Evolutionary conservation across 108 stramenopile genomes (phyloP), one percentile per base, ranked within the genome.

Genomic region (Hondaea fermentalgiana): DNA sequence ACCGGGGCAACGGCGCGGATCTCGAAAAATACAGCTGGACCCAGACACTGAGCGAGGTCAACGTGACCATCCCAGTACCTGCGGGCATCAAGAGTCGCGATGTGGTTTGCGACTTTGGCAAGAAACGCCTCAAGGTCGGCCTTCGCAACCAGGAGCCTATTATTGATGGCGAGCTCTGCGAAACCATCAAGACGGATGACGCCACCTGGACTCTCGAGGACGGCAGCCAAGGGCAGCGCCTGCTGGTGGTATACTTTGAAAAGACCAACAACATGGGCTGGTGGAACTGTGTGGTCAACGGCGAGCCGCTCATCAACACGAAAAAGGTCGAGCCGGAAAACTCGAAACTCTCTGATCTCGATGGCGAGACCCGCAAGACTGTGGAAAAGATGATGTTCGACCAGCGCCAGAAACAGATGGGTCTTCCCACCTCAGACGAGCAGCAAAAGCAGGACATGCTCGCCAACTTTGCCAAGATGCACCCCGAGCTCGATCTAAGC

Each of bases 311-410:
- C 87, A 98, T 99, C 92, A 95, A 99, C 94, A 95, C 98, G 45
- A 93, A 92, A 44, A 97, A 97, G 93, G 97, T 99, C 23, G 96
- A 97, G 71, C 99, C 99, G 3, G 99, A 99, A 94, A 98, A 95
- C 91, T 96, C 96, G 44, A 95, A 96, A 59, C 93, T 99, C 72
- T 89, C 83, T 5, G 99, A 99, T 91, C 90, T 99, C 87, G 98
- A 99, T 91, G 98, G 97, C 21, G 99, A 99, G 89, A 99, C 98
- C 29, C 92, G 98, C 45, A 96, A 98, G 90, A 99, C 99, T 19
- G 99, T 99, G 58, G 99, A 99, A 92, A 99, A 99, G 90, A 99
- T 99, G 99, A 99, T 98, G 99, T 98, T 96, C 90, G 99, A 99
- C 93, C 98, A 99, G 89, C 93, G 98, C 58, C 98, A 98, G 93